Percentiles rank a stretch among this genome's conserved stretches.
phyloP scores from a whole-genome alignment of 441 rosid genomes.

The Brassica balearica region DNA sequence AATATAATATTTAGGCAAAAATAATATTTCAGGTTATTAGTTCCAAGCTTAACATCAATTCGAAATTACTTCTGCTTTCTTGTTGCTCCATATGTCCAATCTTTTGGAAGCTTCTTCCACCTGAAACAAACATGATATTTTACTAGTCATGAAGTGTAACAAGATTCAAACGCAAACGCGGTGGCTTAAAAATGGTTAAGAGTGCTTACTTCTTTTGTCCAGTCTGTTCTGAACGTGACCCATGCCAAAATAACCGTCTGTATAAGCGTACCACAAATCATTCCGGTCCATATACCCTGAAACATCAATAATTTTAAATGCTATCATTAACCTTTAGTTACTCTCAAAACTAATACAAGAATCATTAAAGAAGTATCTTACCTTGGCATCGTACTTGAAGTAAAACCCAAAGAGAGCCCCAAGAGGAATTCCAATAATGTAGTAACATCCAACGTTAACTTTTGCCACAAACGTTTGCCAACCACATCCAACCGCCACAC shows the following conservation, averaged over 20 bases:
- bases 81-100: conserved; percentile 50
- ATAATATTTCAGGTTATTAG: not conserved
- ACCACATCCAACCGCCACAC: conserved; percentile 77
- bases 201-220: conserved; percentile 55
- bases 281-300: conserved; percentile 70
- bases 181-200: not conserved
- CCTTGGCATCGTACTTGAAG: conserved; percentile 67
- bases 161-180: not conserved
- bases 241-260: conserved; percentile 61
- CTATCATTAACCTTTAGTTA: not conserved
- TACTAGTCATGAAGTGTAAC: not conserved
- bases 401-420: conserved; percentile 64
- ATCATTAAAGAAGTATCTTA: not conserved
- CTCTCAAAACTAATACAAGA: not conserved
- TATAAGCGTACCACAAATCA: conserved; percentile 60
- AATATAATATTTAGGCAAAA: not conserved
- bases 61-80: conserved; percentile 29
- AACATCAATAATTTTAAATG: not conserved
- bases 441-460: conserved; percentile 65
- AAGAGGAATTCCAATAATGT: conserved; percentile 60
- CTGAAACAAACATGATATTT: conserved; percentile 37
- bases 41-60: conserved; percentile 8
- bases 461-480: conserved; percentile 72
- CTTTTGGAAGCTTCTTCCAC: conserved; percentile 58
- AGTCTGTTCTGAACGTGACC: conserved; percentile 61